A percentile compares a stretch with the other conserved stretches of the same genome.
phyloP scores from a whole-genome alignment of 805 yeast species.

The Ogataea trehalophila region DNA sequence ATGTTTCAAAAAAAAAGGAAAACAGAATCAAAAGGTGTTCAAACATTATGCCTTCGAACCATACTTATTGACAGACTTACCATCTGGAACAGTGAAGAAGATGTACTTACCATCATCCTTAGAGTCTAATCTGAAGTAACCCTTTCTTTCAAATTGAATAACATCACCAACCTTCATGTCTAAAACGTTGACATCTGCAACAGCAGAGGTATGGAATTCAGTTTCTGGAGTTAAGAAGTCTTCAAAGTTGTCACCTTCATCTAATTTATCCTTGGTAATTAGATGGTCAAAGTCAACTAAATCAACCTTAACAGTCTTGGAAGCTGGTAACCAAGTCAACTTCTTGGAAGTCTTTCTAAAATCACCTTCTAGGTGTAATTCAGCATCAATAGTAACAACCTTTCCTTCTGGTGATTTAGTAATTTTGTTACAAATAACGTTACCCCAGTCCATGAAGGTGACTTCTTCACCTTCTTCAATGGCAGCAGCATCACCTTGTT shows the following conservation, averaged over 20 bases:
- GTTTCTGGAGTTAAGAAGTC: constrained; percentile 86
- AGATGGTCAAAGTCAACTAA: constrained; percentile 91
- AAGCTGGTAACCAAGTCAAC: constrained; percentile 89
- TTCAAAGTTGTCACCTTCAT: constrained; percentile 89
- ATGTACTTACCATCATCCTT: constrained; percentile 58
- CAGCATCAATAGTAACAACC: constrained; percentile 65
- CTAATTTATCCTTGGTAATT: constrained; percentile 91
- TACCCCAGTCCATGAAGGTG: constrained; percentile 99
- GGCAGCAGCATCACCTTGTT: constrained; percentile 75
- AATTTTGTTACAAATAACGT: constrained; percentile 71
- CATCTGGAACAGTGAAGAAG: constrained; percentile 94
- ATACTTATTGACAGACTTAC: constrained; percentile 73
- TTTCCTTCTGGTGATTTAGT: constrained; percentile 51
- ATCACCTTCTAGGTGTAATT: constrained; percentile 89
- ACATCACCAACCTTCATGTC: constrained; percentile 79
- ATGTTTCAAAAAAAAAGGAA: too few relatives aligned
- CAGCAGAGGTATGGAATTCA: constrained; percentile 72
- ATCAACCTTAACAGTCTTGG: constrained; percentile 66
- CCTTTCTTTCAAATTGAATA: constrained; percentile 95
- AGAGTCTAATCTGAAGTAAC: constrained; percentile 82
- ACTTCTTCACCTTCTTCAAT: constrained; percentile 80
- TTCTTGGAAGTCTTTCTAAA: constrained; percentile 95
- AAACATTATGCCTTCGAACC: constrained; percentile 49
- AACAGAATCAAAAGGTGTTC: too few relatives aligned
- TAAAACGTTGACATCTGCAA: constrained; percentile 76